Base-by-base conservation (phyloP, 2,329 filamentous ascomycete species). In the Leptographium galeiforme region DNA sequence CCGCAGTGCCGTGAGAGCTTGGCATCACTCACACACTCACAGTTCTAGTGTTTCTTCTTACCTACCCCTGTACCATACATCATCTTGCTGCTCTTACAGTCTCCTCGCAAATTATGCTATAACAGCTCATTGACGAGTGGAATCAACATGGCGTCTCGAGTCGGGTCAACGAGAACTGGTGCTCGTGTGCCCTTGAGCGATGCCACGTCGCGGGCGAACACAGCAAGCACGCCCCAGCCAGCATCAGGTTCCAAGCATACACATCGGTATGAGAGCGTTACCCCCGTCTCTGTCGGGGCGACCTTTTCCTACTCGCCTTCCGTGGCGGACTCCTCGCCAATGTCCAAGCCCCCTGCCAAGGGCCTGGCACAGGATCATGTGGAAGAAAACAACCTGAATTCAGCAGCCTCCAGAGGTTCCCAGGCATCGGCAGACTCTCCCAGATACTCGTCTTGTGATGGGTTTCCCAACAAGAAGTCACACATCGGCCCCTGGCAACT, bases 401-500 rank as follows among this genome's bases (percentile, higher is more conserved):
- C 66, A 10, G 61, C 64, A 8, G 60, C 67, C 40, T 63, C 64
- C 2, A 65, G 66, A 45, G 64, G 66, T 25, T 58, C 60, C 16
- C 59, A 61, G 39, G 58, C 59, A 8, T 60, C 57, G 5, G 51
- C 58, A 6, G 61, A 66, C 41, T 63, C 65, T 2, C 68, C 67
- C 19, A 67, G 70, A 49, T 67, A 61, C 51, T 62, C 63, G 4
- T 62, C 63, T 19, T 63, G 57, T 60, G 61, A 61, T 44, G 57
- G 57, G 34, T 62, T 63, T 33, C 58, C 62, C 53, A 62, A 62
- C 43, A 58, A 61, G 58, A 84, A 84, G 68, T 87, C 85, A 12
- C 85, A 89, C 61, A 87, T 98, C 61, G 93, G 93, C 0, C 91
- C 91, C 59, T 98, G 93, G 93, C 83, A 91, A 59, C 72, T 98